Evolutionary conservation across 1,284 basidiomycete species (phyloP).

Genomic region (Pseudozyma tsukubaensis): DNA sequence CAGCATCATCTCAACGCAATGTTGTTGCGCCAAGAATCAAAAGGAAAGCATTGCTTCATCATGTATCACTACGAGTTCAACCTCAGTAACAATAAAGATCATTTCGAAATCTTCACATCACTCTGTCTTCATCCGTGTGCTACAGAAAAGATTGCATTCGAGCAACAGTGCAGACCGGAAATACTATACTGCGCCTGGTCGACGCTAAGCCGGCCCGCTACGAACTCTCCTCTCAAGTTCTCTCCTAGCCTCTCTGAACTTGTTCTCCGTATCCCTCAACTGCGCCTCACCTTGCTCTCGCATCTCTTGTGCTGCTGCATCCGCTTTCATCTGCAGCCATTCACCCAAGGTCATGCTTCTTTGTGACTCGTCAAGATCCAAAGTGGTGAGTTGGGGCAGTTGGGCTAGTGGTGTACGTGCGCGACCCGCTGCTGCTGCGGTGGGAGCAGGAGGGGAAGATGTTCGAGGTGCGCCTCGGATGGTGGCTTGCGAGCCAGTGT

Average conservation of each 20-base stretch:
- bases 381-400: slow-evolving; percentile 16
- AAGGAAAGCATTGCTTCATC: not conserved
- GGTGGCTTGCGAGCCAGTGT: slow-evolving; percentile 30
- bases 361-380: slow-evolving; percentile 28
- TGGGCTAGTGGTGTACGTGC: slow-evolving; percentile 20
- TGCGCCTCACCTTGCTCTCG: slow-evolving; percentile 22
- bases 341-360: slow-evolving; percentile 42
- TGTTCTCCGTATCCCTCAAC: slow-evolving; percentile 32
- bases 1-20: not conserved
- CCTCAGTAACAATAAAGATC: not conserved
- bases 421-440: not conserved
- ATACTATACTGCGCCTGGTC: not conserved
- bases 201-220: slow-evolving; percentile 1
- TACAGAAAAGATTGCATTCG: not conserved
- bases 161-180: not conserved
- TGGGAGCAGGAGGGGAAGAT: slow-evolving; percentile 10
- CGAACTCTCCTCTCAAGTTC: slow-evolving; percentile 28
- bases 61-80: slow-evolving; percentile 8
- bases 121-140: not conserved
- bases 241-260: slow-evolving; percentile 11
- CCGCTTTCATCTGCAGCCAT: slow-evolving; percentile 46
- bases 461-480: slow-evolving; percentile 30
- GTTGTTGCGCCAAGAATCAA: no score
- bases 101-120: not conserved
- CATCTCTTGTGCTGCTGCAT: slow-evolving; percentile 45